Conservation (phyloP, 331 rosid genomes). For the Acacia pycnantha region DNA sequence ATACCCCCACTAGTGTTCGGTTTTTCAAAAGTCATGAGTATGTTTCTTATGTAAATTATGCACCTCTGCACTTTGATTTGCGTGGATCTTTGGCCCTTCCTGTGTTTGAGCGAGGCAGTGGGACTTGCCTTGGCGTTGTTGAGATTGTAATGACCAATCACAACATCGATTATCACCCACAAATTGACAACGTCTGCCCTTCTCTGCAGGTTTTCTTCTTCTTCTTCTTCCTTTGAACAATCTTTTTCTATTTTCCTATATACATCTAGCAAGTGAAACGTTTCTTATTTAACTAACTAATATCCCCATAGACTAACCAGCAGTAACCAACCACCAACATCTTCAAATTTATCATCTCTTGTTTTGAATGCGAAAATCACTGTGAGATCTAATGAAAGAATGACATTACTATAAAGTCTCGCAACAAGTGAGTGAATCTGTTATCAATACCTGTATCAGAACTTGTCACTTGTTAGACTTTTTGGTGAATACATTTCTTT, state of each 20-base stretch:
- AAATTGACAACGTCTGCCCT: conserved; percentile 29
- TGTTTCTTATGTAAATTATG: conserved; percentile 12
- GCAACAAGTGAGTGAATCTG: background rate
- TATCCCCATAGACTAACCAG: background rate
- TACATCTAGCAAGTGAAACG: background rate
- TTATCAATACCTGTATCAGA: too few relatives aligned
- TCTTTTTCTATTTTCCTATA: background rate
- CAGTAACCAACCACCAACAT: background rate
- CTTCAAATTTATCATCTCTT: background rate
- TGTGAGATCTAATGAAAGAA: background rate
- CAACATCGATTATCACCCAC: background rate
- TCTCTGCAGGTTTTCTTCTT: conserved; percentile 40
- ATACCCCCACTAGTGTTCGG: background rate
- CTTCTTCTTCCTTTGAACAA: background rate
- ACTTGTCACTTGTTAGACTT: too few relatives aligned
- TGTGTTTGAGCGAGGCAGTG: conserved; percentile 42
- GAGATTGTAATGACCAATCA: conserved; percentile 39
- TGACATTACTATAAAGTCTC: too few relatives aligned
- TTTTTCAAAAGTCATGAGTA: conserved; percentile 48
- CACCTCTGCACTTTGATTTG: background rate
- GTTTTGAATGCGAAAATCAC: background rate
- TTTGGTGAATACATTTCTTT: too few relatives aligned
- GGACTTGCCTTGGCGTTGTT: conserved; percentile 48
- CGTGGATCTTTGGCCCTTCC: conserved; percentile 42
- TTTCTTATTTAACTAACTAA: background rate